A percentile compares a stretch with the other conserved stretches of the same genome.
Conservation (phyloP, 208 protist genomes). For the Leishmania aethiopica region DNA sequence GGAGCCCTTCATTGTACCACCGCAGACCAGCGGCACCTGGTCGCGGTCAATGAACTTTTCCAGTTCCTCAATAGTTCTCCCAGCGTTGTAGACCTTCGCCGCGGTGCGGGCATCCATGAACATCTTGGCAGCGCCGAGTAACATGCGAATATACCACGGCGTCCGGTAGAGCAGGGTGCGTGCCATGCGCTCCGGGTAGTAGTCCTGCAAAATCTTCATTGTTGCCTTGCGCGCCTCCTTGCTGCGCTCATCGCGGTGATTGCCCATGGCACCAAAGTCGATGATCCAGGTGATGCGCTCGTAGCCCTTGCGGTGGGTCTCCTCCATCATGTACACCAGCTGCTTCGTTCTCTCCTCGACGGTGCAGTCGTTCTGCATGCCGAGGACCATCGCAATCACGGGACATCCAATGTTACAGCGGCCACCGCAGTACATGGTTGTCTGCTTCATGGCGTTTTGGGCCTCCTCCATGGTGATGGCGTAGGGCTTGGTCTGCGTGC, state of each 20-base stretch:
- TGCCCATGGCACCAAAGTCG: conserved; percentile 67
- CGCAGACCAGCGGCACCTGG: conserved; percentile 40
- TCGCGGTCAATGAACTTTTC: conserved; percentile 40
- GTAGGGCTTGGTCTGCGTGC: conserved; percentile 54
- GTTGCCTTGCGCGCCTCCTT: conserved; percentile 52
- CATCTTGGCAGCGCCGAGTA: conserved; percentile 37
- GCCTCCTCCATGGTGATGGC: conserved; percentile 43
- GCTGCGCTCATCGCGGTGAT: conserved; percentile 44
- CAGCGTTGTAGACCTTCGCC: conserved; percentile 44
- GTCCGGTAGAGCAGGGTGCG: conserved; percentile 55
- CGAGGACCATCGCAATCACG: conserved; percentile 64
- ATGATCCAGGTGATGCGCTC: conserved; percentile 70
- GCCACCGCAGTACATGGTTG: conserved; percentile 50
- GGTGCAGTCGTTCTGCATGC: conserved; percentile 48
- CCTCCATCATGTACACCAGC: conserved; percentile 71
- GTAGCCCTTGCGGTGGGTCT: conserved; percentile 58
- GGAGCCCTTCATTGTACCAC: conserved; percentile 32
- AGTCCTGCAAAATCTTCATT: conserved; percentile 68
- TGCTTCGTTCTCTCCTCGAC: conserved; percentile 53
- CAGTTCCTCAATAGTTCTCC: conserved; percentile 43
- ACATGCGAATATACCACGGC: conserved; percentile 64
- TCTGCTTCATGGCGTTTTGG: conserved; percentile 38
- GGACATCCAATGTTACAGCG: conserved; percentile 41
- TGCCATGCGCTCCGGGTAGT: conserved; percentile 72
- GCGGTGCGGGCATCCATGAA: conserved; percentile 60